A percentile compares a stretch with the other conserved stretches of the same genome.
These are phyloP conservation scores for Kodamaea sagamina DNA, from an alignment of 805 yeast species.

Conservation along the genomic window DNA sequence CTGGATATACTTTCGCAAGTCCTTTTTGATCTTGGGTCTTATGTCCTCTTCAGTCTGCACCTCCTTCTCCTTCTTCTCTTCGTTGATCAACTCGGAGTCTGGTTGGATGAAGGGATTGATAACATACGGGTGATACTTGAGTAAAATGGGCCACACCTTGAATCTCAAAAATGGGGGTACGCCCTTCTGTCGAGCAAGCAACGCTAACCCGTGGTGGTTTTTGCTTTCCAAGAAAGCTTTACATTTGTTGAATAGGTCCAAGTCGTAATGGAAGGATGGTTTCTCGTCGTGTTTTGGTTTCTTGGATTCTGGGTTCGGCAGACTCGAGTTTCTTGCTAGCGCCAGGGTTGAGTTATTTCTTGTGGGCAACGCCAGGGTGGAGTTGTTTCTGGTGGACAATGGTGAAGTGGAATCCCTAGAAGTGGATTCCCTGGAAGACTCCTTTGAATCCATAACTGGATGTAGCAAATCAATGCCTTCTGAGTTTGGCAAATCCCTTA, in stretches of 20 bases:
- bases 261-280: slow-evolving; percentile 37
- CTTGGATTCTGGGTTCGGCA: not conserved
- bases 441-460: no score
- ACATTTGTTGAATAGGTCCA: slow-evolving; percentile 54
- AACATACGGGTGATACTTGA: slow-evolving; percentile 85
- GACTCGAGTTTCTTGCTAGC: not conserved
- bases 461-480: no score
- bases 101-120: slow-evolving; percentile 70
- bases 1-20: slow-evolving; percentile 61
- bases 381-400: no score
- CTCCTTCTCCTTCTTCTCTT: slow-evolving; percentile 17
- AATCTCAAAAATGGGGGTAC: slow-evolving; percentile 80
- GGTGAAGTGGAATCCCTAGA: no score
- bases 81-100: slow-evolving; percentile 41
- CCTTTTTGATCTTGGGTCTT: slow-evolving; percentile 49
- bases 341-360: not conserved
- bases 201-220: slow-evolving; percentile 75
- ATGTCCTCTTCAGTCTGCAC: slow-evolving; percentile 21
- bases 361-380: no score
- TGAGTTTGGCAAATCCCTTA: no score
- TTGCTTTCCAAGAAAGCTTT: slow-evolving; percentile 54
- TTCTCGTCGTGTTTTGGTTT: slow-evolving; percentile 13
- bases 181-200: slow-evolving; percentile 79
- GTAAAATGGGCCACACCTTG: slow-evolving; percentile 79
- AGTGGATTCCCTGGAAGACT: no score